Base-by-base conservation (phyloP, 495 filamentous ascomycete species). In the Tuber indicum region DNA sequence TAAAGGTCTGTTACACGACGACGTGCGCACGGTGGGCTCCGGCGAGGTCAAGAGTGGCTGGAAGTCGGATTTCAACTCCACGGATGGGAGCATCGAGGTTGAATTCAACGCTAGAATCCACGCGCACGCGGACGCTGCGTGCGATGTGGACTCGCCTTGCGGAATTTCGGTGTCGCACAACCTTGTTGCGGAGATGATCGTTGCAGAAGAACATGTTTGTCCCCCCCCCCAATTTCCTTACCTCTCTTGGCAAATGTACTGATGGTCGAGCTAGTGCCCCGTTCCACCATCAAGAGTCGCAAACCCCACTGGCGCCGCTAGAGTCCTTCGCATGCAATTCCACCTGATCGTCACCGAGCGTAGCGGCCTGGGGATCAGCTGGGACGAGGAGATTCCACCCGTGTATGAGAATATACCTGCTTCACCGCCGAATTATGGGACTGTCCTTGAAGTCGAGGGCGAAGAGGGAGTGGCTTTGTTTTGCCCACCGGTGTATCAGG, bases 341-440 rank as follows among this genome's bases (percentile, higher is more conserved):
- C 88, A 88, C 77, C 85, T 93, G 47, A 86, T 89, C 49, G 86
- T 98, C 73, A 98, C 95, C 1, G 92, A 97, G 84, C 88, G 94
- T 49, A 88, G 88, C 26, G 96, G 96, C 3, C 87, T 98, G 73
- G 96, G 96, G 4, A 95, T 99, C 82, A 92, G 91, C 82, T 99
- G 96, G 96, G 96, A 99, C 76, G 94, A 97, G 85, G 96, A 99
- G 85, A 90, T 91, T 84, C 96, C 96, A 49, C 96, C 96, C 0
- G 89, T 95, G 81, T 99, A 99, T 83, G 92, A 96, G 85, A 93
- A 98, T 83, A 94, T 99, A 43, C 94, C 95, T 0, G 90, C 90
- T 12, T 93, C 91, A 70, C 96, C 96, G 46, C 96, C 96, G 0
- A 88, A 88, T 3, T 98, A 99, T 78, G 42, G 73, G 46, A 77